phyloP scores from a whole-genome alignment of 495 filamentous ascomycete genomes.

The Neurospora sp. region DNA sequence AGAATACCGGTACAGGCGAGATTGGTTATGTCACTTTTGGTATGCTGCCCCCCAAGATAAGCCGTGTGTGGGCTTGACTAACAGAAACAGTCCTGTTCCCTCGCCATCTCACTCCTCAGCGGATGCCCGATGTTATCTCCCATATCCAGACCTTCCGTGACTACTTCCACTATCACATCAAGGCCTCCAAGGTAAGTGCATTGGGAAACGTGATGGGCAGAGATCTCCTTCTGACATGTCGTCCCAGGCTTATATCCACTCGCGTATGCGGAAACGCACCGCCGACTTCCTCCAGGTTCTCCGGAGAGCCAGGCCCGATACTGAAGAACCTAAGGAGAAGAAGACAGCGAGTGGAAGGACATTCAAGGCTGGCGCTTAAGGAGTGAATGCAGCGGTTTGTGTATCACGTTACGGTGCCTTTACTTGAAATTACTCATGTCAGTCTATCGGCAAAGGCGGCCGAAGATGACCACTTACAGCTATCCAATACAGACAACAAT shows the following conservation, averaged over 20 bases:
- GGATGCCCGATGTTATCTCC: constrained; percentile 88
- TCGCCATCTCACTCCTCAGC: constrained; percentile 79
- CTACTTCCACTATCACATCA: constrained; percentile 99
- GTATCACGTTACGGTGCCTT: neutral
- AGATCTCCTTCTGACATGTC: constrained; percentile 1
- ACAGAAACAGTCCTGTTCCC: constrained; percentile 78
- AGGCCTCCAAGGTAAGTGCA: constrained; percentile 59
- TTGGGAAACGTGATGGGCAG: neutral
- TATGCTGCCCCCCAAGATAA: constrained; percentile 27
- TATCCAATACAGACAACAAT: neutral
- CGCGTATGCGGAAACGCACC: constrained; percentile 89
- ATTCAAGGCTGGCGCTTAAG: constrained; percentile 50
- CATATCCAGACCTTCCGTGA: constrained; percentile 99
- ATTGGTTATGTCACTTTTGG: constrained; percentile 98
- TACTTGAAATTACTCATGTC: neutral
- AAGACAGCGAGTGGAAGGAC: constrained; percentile 96
- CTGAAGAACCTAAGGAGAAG: constrained; percentile 82
- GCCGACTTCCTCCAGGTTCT: constrained; percentile 97
- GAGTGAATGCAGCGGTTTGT: neutral
- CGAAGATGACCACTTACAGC: neutral
- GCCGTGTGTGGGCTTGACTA: neutral
- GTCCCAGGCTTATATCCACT: constrained; percentile 85
- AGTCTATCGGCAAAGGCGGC: neutral
- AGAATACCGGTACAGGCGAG: constrained; percentile 60
- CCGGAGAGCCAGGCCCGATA: constrained; percentile 83